Evolutionary conservation across 176 grass and related monocot species (phyloP).

Genomic region (Phragmites australis): DNA sequence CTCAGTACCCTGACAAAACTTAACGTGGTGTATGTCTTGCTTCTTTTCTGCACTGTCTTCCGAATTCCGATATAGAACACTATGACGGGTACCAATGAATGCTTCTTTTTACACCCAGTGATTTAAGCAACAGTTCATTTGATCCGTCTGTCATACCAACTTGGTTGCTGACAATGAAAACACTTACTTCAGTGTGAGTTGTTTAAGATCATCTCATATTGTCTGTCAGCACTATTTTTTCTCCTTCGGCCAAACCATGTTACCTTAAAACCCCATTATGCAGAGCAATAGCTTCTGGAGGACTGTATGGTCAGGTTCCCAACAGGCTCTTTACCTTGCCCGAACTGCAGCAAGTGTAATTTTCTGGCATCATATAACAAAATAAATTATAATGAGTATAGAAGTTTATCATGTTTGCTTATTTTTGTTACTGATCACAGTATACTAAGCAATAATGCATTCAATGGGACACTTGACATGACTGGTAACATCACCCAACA

Average conservation of each 20-base stretch:
- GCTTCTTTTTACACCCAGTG: conserved; percentile 37
- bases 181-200: conserved; percentile 74
- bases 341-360: conserved; percentile 84
- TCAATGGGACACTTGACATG: conserved; percentile 65
- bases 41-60: conserved; percentile 22
- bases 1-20: conserved; percentile 52
- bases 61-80: conserved; percentile 15
- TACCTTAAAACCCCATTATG: conserved; percentile 41
- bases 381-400: background rate
- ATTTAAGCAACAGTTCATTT: conserved; percentile 87
- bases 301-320: conserved; percentile 52
- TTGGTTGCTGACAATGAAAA: conserved; percentile 55
- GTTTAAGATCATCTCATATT: conserved; percentile 28
- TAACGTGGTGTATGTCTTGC: conserved; percentile 56
- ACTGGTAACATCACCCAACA: conserved; percentile 48
- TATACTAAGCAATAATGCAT: conserved; percentile 55
- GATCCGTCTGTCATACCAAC: conserved; percentile 45
- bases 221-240: conserved; percentile 17
- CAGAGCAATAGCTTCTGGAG: conserved; percentile 65
- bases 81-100: conserved; percentile 1
- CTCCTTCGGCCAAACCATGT: conserved; percentile 5
- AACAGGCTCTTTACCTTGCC: conserved; percentile 52
- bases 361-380: conserved; percentile 33
- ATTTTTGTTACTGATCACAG: conserved; percentile 48
- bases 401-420: conserved; percentile 23